Conservation (phyloP, 305 asterid species). For the Fraxinus platypoda region DNA sequence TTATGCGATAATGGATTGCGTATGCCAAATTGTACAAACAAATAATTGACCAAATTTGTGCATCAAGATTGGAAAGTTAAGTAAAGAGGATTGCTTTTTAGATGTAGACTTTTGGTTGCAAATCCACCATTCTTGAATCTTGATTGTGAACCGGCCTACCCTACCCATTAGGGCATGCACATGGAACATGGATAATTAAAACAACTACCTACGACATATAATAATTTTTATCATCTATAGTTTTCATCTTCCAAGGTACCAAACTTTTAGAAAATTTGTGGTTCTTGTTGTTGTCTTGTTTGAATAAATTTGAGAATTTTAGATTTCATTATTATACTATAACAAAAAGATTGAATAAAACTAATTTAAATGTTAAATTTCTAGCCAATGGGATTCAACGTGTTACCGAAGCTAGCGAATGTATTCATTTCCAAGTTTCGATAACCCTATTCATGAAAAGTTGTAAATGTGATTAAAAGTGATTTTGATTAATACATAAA, state of each 20-base stretch:
- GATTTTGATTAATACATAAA: background rate
- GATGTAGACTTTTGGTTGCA: background rate
- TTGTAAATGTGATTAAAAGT: background rate
- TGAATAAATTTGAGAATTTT: background rate
- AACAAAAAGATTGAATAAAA: background rate
- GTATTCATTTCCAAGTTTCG: background rate
- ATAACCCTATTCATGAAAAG: background rate
- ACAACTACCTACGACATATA: background rate
- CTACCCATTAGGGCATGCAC: slow-evolving; percentile 9
- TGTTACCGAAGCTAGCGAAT: background rate
- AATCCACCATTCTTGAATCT: slow-evolving; percentile 1
- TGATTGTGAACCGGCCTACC: slow-evolving; percentile 6
- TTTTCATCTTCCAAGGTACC: background rate
- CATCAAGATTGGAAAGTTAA: background rate
- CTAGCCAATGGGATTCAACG: background rate
- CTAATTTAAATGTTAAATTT: background rate
- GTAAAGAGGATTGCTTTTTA: background rate
- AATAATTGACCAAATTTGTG: background rate
- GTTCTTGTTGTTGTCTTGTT: background rate
- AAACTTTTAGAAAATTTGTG: background rate
- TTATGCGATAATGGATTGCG: background rate
- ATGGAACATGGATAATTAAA: background rate
- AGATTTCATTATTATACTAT: background rate
- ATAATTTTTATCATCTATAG: background rate
- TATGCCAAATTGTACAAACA: slow-evolving; percentile 1